These are phyloP conservation scores for Ajuga reptans DNA, from an alignment of 305 asterid genomes.

Conservation along the genomic window DNA sequence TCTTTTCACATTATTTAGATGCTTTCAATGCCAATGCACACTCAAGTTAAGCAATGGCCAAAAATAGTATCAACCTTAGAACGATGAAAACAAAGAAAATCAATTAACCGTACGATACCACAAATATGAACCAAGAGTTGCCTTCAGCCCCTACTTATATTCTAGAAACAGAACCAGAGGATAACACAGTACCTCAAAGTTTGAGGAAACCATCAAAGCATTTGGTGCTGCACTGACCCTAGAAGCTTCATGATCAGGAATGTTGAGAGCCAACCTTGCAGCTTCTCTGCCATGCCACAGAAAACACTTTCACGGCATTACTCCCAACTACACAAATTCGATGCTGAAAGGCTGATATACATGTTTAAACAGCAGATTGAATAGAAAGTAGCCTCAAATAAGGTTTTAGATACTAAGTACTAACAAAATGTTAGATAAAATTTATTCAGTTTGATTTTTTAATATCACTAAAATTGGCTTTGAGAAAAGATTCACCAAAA, in stretches of 20 bases:
- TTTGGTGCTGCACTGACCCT: slow-evolving; percentile 45
- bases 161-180: slow-evolving; percentile 7
- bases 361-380: background rate
- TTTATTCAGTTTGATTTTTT: background rate
- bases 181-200: slow-evolving; percentile 67
- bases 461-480: background rate
- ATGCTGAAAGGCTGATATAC: background rate
- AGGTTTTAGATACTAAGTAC: slow-evolving; percentile 11
- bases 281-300: slow-evolving; percentile 52
- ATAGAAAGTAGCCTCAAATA: background rate
- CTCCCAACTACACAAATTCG: slow-evolving; percentile 8
- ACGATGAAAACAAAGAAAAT: slow-evolving; percentile 1
- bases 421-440: background rate
- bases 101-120: background rate
- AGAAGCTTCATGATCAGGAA: slow-evolving; percentile 57
- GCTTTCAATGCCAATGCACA: background rate
- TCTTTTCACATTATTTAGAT: slow-evolving; percentile 13
- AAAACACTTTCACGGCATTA: slow-evolving; percentile 18
- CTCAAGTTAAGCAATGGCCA: background rate
- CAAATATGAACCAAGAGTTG: background rate
- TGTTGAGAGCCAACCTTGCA: slow-evolving; percentile 47
- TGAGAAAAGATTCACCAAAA: background rate
- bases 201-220: slow-evolving; percentile 78
- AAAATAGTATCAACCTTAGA: background rate
- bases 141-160: slow-evolving; percentile 3